Conservation (phyloP, 176 grass and related monocot species). For the Tillandsia leiboldiana region DNA sequence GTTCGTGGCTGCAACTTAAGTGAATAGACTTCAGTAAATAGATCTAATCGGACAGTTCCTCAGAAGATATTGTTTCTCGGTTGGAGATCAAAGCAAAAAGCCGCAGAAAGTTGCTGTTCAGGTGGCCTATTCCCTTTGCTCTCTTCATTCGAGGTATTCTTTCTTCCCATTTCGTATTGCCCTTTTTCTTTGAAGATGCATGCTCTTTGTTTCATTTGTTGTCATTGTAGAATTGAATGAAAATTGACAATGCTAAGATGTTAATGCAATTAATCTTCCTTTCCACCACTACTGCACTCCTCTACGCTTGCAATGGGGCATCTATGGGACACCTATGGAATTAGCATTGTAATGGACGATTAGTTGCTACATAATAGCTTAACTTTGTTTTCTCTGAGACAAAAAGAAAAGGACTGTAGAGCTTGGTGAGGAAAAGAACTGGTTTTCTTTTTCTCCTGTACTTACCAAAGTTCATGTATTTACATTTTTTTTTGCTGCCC, state of each 20-base stretch:
- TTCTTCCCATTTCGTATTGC: not conserved
- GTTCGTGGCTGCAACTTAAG: conserved; percentile 75
- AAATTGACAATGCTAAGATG: not conserved
- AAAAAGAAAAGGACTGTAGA: too few relatives aligned
- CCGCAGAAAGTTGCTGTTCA: not conserved
- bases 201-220: not conserved
- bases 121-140: not conserved
- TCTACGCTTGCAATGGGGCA: not conserved
- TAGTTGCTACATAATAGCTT: not conserved
- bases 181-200: not conserved
- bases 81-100: conserved; percentile 3
- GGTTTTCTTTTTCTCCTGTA: too few relatives aligned
- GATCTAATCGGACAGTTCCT: not conserved
- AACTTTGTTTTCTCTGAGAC: not conserved
- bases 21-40: conserved; percentile 35
- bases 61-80: not conserved
- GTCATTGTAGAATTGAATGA: not conserved
- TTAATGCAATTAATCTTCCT: conserved; percentile 1
- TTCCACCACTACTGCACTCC: not conserved
- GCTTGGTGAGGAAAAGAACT: too few relatives aligned
- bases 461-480: too few relatives aligned
- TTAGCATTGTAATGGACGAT: not conserved
- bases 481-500: too few relatives aligned
- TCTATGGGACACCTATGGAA: not conserved
- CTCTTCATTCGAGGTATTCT: not conserved